phyloP scores from a whole-genome alignment of 306 rosid species.

The Notholithocarpus densiflorus region DNA sequence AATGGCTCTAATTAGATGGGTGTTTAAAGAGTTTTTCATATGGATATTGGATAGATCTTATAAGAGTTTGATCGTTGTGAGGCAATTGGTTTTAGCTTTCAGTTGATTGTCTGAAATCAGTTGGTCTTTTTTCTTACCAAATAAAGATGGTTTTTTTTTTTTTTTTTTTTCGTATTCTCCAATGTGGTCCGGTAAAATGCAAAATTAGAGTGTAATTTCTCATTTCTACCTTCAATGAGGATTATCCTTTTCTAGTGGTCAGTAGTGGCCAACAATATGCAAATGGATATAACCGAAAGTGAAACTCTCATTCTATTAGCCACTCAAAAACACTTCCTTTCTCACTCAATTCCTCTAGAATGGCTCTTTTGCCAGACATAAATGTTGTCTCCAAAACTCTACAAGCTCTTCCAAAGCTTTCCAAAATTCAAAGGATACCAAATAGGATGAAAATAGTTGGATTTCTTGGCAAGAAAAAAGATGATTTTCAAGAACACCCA shows the following conservation, averaged over 20 bases:
- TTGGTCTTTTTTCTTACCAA: too few species aligned
- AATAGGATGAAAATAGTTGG: conserved; percentile 37
- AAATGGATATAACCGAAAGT: conserved; percentile 39
- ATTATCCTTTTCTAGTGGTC: conserved; percentile 55
- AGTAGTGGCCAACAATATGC: conserved; percentile 27
- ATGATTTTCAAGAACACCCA: conserved; percentile 38
- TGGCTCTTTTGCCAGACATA: conserved; percentile 66
- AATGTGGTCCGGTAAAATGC: background rate
- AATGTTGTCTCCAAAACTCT: conserved; percentile 59
- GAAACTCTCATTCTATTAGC: background rate
- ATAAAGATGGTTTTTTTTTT: too few species aligned
- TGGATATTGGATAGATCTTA: too few species aligned
- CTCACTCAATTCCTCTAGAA: conserved; percentile 25
- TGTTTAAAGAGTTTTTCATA: too few species aligned
- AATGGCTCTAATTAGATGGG: too few species aligned
- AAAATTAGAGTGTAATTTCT: too few species aligned
- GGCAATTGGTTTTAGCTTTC: too few species aligned
- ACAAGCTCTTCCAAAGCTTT: conserved; percentile 43
- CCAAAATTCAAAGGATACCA: conserved; percentile 13
- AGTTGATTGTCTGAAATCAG: too few species aligned
- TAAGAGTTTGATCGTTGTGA: too few species aligned
- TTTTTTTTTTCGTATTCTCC: background rate
- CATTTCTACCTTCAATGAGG: conserved; percentile 23
- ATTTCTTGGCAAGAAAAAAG: conserved; percentile 38
- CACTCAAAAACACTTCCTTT: background rate